Evolutionary conservation across 208 protist genomes (phyloP).

Genomic region (Trichomonas gallinae): DNA sequence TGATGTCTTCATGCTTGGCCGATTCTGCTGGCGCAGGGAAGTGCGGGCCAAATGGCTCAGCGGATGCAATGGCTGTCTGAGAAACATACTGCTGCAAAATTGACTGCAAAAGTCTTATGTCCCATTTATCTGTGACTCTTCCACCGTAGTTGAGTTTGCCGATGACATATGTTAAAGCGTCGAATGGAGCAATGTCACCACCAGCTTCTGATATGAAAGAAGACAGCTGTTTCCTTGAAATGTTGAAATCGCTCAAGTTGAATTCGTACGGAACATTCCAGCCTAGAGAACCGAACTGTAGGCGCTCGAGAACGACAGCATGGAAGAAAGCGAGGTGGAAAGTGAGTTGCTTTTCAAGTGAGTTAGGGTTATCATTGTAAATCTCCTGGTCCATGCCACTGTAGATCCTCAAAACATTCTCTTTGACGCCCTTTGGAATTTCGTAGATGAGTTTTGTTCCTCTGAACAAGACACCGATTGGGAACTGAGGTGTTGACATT

Average conservation of each 20-base stretch:
- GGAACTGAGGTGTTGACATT: slow-evolving; percentile 65
- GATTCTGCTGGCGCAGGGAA: neutral
- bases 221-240: slow-evolving; percentile 71
- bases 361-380: slow-evolving; percentile 82
- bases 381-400: slow-evolving; percentile 57
- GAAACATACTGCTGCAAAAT: slow-evolving; percentile 56
- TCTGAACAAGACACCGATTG: slow-evolving; percentile 80
- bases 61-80: neutral
- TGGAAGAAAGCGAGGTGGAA: slow-evolving; percentile 95
- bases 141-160: slow-evolving; percentile 98
- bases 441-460: slow-evolving; percentile 95
- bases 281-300: slow-evolving; percentile 85
- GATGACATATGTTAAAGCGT: slow-evolving; percentile 93
- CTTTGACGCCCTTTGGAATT: slow-evolving; percentile 81
- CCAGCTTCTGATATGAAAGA: slow-evolving; percentile 81
- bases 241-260: slow-evolving; percentile 88
- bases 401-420: slow-evolving; percentile 69
- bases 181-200: slow-evolving; percentile 67
- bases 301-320: slow-evolving; percentile 83
- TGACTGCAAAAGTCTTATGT: slow-evolving; percentile 79
- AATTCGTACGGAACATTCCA: slow-evolving; percentile 93
- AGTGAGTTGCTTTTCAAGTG: slow-evolving; percentile 81
- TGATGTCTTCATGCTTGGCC: neutral
- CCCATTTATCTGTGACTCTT: slow-evolving; percentile 95
- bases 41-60: neutral